A percentile compares a stretch with the other conserved stretches of the same genome.
phyloP scores from a whole-genome alignment of 1,284 basidiomycete species.

The Hymenochaete sp. region DNA sequence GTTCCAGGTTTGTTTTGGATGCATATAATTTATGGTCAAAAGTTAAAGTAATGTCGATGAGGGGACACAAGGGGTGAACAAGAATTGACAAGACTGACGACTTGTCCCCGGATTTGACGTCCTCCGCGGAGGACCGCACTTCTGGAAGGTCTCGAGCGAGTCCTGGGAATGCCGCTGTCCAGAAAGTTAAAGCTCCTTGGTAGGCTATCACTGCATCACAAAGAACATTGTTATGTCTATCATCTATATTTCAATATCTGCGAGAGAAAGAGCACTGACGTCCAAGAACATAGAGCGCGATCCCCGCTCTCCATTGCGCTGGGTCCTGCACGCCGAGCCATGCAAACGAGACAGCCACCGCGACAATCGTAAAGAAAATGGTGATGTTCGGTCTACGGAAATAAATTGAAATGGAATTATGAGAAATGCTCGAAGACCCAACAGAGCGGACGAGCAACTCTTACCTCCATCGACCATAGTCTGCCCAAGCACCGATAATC shows the following conservation, averaged over 20 bases:
- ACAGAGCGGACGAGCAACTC: background rate
- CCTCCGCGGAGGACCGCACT: conserved; percentile 42
- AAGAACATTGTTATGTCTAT: background rate
- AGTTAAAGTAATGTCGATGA: conserved; percentile 43
- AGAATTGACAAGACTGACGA: no score
- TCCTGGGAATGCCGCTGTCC: conserved; percentile 80
- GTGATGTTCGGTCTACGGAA: conserved; percentile 62
- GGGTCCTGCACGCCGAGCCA: conserved; percentile 67
- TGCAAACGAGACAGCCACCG: conserved; percentile 62
- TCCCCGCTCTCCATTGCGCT: conserved; percentile 59
- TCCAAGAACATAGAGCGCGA: conserved; percentile 69
- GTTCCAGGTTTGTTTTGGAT: no score
- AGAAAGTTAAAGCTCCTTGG: conserved; percentile 72
- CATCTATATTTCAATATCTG: background rate
- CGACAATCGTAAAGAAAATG: conserved; percentile 64
- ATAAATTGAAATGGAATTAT: conserved; percentile 14
- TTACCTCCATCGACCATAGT: conserved; percentile 69
- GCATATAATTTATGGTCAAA: conserved; percentile 35
- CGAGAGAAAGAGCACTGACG: conserved; percentile 33
- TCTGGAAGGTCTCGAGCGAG: conserved; percentile 66
- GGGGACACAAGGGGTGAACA: no score
- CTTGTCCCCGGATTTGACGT: conserved; percentile 36
- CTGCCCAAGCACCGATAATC: conserved; percentile 65
- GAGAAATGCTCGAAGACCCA: conserved; percentile 2
- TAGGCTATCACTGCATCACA: conserved; percentile 57